These are phyloP conservation scores for Exserohilum rostratum DNA, from an alignment of 2,329 filamentous ascomycete genomes.

Conservation along the genomic window DNA sequence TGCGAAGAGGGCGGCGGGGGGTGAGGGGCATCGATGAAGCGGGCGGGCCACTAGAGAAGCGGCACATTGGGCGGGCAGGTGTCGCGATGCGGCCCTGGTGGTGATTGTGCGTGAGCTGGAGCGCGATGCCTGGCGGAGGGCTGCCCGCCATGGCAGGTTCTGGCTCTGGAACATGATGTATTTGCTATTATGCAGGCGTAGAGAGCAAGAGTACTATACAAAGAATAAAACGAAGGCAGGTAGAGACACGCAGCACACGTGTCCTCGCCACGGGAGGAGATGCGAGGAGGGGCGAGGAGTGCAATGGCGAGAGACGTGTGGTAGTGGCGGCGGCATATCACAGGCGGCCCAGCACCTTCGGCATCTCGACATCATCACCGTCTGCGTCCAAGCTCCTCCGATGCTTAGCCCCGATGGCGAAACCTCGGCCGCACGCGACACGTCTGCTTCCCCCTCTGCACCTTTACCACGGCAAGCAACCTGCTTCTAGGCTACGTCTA, in stretches of 20 bases:
- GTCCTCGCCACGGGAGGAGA: conserved; percentile 1
- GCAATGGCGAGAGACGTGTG: conserved; percentile 12
- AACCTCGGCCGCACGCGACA: conserved; percentile 20
- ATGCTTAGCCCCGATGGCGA: conserved; percentile 22
- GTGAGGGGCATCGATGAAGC: conserved; percentile 32
- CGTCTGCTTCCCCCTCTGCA: not conserved
- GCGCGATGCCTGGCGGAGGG: conserved; percentile 59
- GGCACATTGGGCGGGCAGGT: conserved; percentile 40
- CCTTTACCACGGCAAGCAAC: not conserved
- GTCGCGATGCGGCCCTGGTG: conserved; percentile 30
- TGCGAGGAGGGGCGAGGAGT: conserved; percentile 15
- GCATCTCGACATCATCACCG: conserved; percentile 35
- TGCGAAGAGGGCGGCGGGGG: conserved; percentile 41
- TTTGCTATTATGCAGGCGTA: conserved; percentile 7
- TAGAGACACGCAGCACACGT: conserved; percentile 10
- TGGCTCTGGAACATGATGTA: conserved; percentile 66
- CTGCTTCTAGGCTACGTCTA: not conserved
- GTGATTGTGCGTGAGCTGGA: conserved; percentile 44
- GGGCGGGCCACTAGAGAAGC: conserved; percentile 33
- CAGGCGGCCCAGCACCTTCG: conserved; percentile 28
- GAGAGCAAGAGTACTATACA: conserved; percentile 11
- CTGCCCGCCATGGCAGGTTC: conserved; percentile 69
- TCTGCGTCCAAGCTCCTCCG: conserved; percentile 26
- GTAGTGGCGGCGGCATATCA: conserved; percentile 20
- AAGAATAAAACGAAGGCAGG: conserved; percentile 4